Conservation (phyloP, 768 basidiomycete genomes). For the Pulveroboletus sp. region DNA sequence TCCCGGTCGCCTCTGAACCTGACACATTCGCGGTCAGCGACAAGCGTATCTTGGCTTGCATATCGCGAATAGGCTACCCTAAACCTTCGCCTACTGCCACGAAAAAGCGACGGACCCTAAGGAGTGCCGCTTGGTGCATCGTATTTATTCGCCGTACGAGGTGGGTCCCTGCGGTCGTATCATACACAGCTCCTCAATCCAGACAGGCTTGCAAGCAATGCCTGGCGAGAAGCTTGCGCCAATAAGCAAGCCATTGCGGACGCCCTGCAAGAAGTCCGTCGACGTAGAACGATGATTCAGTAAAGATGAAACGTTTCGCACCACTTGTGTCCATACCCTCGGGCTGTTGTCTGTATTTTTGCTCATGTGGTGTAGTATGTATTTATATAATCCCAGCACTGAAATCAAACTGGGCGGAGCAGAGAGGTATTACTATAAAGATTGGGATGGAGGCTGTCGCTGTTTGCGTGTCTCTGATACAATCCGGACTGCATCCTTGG, state of each 20-base stretch:
- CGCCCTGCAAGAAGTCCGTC: slow-evolving; percentile 69
- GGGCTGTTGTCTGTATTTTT: slow-evolving; percentile 18
- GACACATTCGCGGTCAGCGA: slow-evolving; percentile 41
- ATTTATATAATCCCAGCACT: slow-evolving; percentile 12
- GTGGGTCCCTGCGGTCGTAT: slow-evolving; percentile 38
- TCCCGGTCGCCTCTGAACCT: neutral
- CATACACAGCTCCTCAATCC: slow-evolving; percentile 6
- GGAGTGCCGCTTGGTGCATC: slow-evolving; percentile 50
- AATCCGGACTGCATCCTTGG: slow-evolving; percentile 68
- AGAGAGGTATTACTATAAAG: slow-evolving; percentile 7
- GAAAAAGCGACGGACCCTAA: slow-evolving; percentile 48
- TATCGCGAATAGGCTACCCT: slow-evolving; percentile 67
- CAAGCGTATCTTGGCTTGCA: slow-evolving; percentile 65
- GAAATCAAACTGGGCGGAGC: neutral
- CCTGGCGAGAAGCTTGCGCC: slow-evolving; percentile 60
- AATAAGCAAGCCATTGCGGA: slow-evolving; percentile 57
- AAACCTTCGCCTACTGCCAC: slow-evolving; percentile 39
- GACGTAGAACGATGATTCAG: slow-evolving; percentile 35
- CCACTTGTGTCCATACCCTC: neutral
- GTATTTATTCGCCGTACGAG: slow-evolving; percentile 61
- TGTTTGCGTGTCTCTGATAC: slow-evolving; percentile 36
- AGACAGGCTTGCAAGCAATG: slow-evolving; percentile 52
- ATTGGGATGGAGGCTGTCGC: slow-evolving; percentile 24
- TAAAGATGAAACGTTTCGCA: slow-evolving; percentile 7
- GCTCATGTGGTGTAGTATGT: slow-evolving; percentile 17